Base-by-base conservation (phyloP, 306 rosid species). In the Cucurbita argyrosperma region DNA sequence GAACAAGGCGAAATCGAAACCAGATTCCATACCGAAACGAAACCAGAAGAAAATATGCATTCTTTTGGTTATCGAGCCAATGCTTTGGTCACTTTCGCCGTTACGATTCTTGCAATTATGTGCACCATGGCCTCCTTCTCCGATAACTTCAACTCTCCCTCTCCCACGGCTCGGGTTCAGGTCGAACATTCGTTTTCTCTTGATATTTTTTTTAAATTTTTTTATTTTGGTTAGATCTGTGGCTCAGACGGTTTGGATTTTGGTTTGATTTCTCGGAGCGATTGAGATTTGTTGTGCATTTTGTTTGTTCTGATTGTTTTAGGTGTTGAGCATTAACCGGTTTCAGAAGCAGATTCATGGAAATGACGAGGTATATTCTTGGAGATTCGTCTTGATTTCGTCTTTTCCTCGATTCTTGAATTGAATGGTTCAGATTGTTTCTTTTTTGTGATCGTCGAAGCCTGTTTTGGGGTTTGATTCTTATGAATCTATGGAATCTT, bases 261-360 rank as follows among this genome's bases (percentile, higher is more conserved):
- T 14, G 49, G 13, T 68, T 57, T 26, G 11, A 11, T 11, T 61
- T 63, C 7, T 5, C 18, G 26, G 47, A 40, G 9, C 4, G n/a
- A 5, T 8, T 65, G 47, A 65, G 43, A 18, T 65, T 43, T 43
- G 71, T 40, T 43, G 14, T 66, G 38, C n/a, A 45, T 6, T 66
- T 18, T 9, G 1, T 42, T 63, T 45, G 8, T 64, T 42, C n/a
- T 66, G 54, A 66, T 66, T 67, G 0, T 58, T 40, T 16, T 26
- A 85, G 96, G 91, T 87, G 0, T 76, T 82, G 86, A 89, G 82
- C 43, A 81, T 87, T 46, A 87, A 89, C 57, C 81, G 88, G 91
- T 87, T 87, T 54, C 88, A 82, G 84, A 89, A 89, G 87, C 96
- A 89, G 78, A 90, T 89, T 15, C 80, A 85, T 59, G 90, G 91